Evolutionary conservation across 257 asterid genomes (phyloP).

Genomic region (Leptodermis oblonga): DNA sequence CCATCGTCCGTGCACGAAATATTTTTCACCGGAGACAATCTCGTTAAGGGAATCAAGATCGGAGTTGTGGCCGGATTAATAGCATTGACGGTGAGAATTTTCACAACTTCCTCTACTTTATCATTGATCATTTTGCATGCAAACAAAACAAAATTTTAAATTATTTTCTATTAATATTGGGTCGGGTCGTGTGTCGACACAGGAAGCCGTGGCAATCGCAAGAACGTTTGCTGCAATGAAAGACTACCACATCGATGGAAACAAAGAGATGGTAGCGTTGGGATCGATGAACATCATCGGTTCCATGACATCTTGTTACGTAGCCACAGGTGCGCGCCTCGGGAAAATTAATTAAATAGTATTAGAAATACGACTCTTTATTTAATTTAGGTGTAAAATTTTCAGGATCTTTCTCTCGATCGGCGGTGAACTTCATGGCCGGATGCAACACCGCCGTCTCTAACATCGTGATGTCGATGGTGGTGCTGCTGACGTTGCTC

Average conservation of each 20-base stretch:
- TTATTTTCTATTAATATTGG: no score
- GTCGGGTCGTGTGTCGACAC: no score
- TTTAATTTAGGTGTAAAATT: no score
- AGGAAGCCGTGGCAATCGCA: constrained; percentile 98
- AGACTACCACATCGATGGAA: constrained; percentile 91
- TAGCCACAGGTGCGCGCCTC: constrained; percentile 67
- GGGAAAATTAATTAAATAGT: not conserved
- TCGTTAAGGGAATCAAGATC: constrained; percentile 61
- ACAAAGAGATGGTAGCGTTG: constrained; percentile 93
- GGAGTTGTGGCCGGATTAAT: constrained; percentile 87
- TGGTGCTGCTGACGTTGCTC: constrained; percentile 60
- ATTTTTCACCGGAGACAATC: constrained; percentile 61
- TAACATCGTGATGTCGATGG: constrained; percentile 82
- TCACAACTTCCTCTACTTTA: no score
- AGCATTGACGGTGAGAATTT: constrained; percentile 69
- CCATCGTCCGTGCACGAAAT: constrained; percentile 54
- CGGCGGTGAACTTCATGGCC: constrained; percentile 92
- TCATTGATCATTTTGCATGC: no score
- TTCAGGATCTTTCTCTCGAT: constrained; percentile 95
- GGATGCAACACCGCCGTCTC: constrained; percentile 93
- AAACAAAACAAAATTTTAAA: no score
- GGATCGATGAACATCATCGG: constrained; percentile 93
- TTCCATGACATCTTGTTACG: constrained; percentile 90
- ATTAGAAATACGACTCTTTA: not conserved
- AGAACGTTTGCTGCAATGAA: constrained; percentile 93